These are phyloP conservation scores for Yamagishiella unicocca DNA, from an alignment of 139 green algal genomes.

Conservation along the genomic window DNA sequence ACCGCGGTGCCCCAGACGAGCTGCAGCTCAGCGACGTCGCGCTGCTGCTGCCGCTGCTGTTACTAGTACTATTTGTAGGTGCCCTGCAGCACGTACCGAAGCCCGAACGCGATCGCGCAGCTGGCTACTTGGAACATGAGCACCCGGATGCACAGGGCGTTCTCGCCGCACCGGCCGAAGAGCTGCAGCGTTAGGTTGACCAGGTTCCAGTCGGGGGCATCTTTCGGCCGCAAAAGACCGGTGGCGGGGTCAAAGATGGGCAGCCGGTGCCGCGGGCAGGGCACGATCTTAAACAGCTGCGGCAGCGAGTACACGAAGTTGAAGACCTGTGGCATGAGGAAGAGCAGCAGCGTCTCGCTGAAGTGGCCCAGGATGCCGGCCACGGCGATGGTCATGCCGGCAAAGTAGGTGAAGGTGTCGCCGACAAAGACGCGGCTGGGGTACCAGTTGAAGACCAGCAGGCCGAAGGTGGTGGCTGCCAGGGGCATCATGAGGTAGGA, in stretches of 20 bases:
- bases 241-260: constrained; percentile 89
- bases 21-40: no score
- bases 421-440: constrained; percentile 93
- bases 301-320: constrained; percentile 98
- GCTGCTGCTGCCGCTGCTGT: no score
- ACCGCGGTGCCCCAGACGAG: no score
- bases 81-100: constrained; percentile 70
- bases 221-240: constrained; percentile 78
- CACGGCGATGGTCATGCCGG: constrained; percentile 97
- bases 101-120: constrained; percentile 75
- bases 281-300: constrained; percentile 97
- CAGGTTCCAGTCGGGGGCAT: constrained; percentile 93
- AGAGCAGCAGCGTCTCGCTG: constrained; percentile 96
- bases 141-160: constrained; percentile 87
- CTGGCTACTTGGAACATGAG: constrained; percentile 86
- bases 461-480: constrained; percentile 81
- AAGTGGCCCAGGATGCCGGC: constrained; percentile 98
- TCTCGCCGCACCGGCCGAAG: constrained; percentile 85
- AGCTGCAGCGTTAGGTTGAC: constrained; percentile 94
- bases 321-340: constrained; percentile 95
- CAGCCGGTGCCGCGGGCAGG: constrained; percentile 94
- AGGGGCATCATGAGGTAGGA: constrained; percentile 94
- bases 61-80: constrained; percentile 83
- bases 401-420: constrained; percentile 99
- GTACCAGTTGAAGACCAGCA: constrained; percentile 96